phyloP scores from a whole-genome alignment of 2,329 filamentous ascomycete species.

The Dactylellina parvicollis region DNA sequence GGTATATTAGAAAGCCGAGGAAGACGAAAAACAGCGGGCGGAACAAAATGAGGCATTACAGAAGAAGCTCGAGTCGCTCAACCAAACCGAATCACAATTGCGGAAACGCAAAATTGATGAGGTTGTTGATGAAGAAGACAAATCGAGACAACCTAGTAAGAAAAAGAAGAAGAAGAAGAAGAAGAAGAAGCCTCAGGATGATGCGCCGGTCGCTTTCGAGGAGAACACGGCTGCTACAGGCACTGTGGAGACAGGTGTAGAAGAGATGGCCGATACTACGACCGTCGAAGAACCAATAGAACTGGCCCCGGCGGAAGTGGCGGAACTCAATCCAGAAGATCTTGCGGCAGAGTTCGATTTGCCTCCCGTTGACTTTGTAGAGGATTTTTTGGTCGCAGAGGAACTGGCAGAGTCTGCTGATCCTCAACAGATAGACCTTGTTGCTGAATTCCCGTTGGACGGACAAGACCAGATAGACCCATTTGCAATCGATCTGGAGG shows the following conservation, averaged over 20 bases:
- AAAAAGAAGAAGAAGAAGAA: conserved; percentile 54
- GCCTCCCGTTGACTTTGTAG: conserved; percentile 15
- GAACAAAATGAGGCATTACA: conserved; percentile 47
- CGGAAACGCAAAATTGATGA: conserved; percentile 50
- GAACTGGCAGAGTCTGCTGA: conserved; percentile 33
- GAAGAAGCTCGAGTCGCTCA: conserved; percentile 47
- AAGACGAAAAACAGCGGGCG: conserved; percentile 42
- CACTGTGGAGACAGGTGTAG: conserved; percentile 1
- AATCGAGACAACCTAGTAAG: conserved; percentile 50
- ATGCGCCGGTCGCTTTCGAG: conserved; percentile 46
- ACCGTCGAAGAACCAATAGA: conserved; percentile 44
- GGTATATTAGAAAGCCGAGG: conserved; percentile 41
- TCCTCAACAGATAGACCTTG: conserved; percentile 33
- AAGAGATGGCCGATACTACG: conserved; percentile 1
- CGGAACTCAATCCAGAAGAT: conserved; percentile 24
- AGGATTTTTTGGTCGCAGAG: conserved; percentile 36
- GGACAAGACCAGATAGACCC: conserved; percentile 1
- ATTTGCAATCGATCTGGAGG: background rate
- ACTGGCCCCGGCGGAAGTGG: background rate
- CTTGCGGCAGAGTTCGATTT: background rate
- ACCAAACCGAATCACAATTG: conserved; percentile 43
- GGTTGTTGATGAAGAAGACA: conserved; percentile 48
- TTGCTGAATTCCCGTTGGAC: conserved; percentile 22
- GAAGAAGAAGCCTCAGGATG: conserved; percentile 51
- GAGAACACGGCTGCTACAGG: conserved; percentile 16